Evolutionary conservation across 768 basidiomycete species (phyloP), one percentile per base, ranked within the genome.

Genomic region (Pholiota microspora): DNA sequence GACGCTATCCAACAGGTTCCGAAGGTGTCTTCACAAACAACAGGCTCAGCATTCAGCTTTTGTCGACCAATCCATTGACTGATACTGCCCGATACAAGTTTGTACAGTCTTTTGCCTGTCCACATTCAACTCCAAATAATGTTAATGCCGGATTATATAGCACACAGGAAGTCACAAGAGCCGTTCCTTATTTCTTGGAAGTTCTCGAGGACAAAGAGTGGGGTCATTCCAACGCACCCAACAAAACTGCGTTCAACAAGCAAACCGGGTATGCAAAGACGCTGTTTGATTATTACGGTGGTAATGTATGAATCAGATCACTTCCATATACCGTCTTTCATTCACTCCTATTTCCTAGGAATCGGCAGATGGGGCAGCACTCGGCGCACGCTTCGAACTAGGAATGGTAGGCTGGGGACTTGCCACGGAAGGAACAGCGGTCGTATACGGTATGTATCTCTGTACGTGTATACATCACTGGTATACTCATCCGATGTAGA

Each of bases 21-120:
- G 62, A 68, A 2, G 67, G 73, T 42, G 69, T 72, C 0, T 78
- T 74, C 49, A 69, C 72, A 10, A 76, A 78, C 57, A 78, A 77
- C 58, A 69, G 73, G 3, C 65, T 78, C 9, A 73, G 71, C 45
- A 58, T 69, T 27, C 63, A 67, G 16, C 61, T 76, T 4, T 50
- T 69, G 1, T 65, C 67, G 7, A 32, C 38, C n/a, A 29, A 42
- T 42, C 40, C 21, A 1, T 12, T 42, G 10, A 7, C 2, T 23
- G 2, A 23, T 10, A 3, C 3, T 12, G 10, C 9, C 6, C 40
- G 40, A 10, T 42, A 51, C 28, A 51, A 51, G 51, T 44, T 13
- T 0, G 16, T 23, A 8, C 7, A 15, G 7, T n/a, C 34, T 13
- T 35, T 36, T 18, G n/a, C 18, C 35, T 6, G 8, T 16, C n/a